Evolutionary conservation across 2,329 filamentous ascomycete genomes (phyloP).

Genomic region (Aspergillus sp.): DNA sequence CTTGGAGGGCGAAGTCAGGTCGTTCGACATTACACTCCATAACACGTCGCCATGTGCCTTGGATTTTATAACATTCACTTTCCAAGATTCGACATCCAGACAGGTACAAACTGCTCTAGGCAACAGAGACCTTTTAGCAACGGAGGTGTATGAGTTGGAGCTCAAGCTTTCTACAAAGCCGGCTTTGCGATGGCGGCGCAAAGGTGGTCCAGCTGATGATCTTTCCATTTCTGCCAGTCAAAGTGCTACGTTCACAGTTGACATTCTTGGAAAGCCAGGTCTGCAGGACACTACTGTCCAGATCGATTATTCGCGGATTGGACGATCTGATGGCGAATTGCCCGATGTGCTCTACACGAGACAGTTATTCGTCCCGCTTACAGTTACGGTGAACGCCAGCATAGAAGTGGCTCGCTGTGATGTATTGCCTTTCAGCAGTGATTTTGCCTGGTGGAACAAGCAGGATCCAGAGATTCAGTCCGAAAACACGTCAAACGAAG

Average conservation of each 20-base stretch:
- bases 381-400: conserved; percentile 86
- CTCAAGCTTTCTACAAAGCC: conserved; percentile 68
- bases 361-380: conserved; percentile 71
- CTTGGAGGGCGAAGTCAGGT: conserved; percentile 76
- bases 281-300: conserved; percentile 72
- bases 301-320: conserved; percentile 80
- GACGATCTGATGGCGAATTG: conserved; percentile 60
- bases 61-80: conserved; percentile 80
- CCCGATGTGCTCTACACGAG: conserved; percentile 73
- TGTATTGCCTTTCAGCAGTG: conserved; percentile 63
- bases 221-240: conserved; percentile 60
- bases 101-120: conserved; percentile 67
- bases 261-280: conserved; percentile 79
- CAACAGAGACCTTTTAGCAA: conserved; percentile 68
- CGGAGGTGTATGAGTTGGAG: conserved; percentile 81
- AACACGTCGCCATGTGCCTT: conserved; percentile 72
- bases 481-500: conserved; percentile 2
- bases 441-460: conserved; percentile 57
- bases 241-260: conserved; percentile 68
- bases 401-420: conserved; percentile 77
- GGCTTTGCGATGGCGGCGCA: conserved; percentile 53
- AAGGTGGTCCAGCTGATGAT: conserved; percentile 41
- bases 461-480: conserved; percentile 8
- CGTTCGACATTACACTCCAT: conserved; percentile 70
- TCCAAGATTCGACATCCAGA: conserved; percentile 78